Evolutionary conservation across 129 eudicot genomes (phyloP).

Genomic region (Scalesia atractyloides): DNA sequence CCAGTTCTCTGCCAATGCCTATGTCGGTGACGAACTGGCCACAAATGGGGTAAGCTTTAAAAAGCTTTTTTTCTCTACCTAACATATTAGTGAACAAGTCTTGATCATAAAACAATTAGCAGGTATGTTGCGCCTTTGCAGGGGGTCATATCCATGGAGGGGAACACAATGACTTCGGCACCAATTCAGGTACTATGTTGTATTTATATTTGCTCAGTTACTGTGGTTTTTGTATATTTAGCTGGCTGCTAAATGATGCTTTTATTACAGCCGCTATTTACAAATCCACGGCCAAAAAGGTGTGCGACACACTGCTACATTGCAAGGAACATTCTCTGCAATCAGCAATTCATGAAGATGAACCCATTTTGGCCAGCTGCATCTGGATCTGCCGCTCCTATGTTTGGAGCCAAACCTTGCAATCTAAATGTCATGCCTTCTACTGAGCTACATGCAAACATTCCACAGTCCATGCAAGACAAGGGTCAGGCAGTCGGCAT

Average conservation of each 20-base stretch:
- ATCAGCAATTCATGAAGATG: conserved; percentile 86
- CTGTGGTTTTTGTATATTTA: background rate
- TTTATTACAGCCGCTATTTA: conserved; percentile 61
- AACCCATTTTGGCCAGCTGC: conserved; percentile 83
- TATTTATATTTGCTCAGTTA: background rate
- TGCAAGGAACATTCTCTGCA: conserved; percentile 68
- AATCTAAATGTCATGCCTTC: conserved; percentile 67
- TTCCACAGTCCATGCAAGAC: conserved; percentile 53
- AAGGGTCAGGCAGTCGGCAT: conserved; percentile 50
- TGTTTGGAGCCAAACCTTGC: conserved; percentile 69
- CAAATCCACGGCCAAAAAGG: conserved; percentile 91
- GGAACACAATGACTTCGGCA: conserved; percentile 60
- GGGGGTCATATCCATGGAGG: conserved; percentile 91
- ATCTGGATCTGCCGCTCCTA: conserved; percentile 62
- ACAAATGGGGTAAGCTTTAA: conserved; percentile 77
- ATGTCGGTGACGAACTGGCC: conserved; percentile 91
- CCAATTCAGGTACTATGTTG: conserved; percentile 60
- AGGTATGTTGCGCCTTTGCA: conserved; percentile 93
- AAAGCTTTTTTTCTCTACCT: background rate
- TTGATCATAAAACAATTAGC: conserved; percentile 33
- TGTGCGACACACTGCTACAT: conserved; percentile 96
- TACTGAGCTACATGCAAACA: conserved; percentile 54
- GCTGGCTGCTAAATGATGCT: background rate
- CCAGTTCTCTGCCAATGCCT: conserved; percentile 68
- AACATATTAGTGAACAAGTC: background rate